phyloP scores from a whole-genome alignment of 495 filamentous ascomycete genomes.

The Podospora didyma region DNA sequence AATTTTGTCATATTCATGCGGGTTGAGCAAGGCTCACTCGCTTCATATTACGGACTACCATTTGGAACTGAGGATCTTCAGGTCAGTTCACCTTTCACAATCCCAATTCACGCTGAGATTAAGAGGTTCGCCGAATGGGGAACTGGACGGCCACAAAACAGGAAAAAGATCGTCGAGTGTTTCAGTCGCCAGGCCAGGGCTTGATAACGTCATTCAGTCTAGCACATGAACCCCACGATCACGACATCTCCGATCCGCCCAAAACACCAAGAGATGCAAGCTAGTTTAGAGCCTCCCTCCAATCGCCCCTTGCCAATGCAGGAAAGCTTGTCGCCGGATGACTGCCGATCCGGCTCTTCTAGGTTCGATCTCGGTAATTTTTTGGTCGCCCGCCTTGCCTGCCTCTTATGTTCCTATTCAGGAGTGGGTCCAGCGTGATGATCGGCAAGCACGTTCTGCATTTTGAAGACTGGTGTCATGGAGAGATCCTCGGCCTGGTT shows the following conservation, averaged over 20 bases:
- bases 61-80: not conserved
- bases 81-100: not conserved
- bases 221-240: constrained; percentile 16
- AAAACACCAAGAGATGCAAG: not conserved
- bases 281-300: not conserved
- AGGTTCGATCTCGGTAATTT: not conserved
- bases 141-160: not conserved
- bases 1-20: too few relatives aligned
- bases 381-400: not conserved
- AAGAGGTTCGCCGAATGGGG: not conserved
- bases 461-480: too few relatives aligned
- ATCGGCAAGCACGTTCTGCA: too few relatives aligned
- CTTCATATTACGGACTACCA: too few relatives aligned
- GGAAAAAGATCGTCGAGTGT: not conserved
- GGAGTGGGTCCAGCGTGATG: not conserved
- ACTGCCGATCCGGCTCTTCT: not conserved
- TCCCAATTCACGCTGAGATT: not conserved
- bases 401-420: not conserved
- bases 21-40: too few relatives aligned
- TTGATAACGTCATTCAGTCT: constrained; percentile 12
- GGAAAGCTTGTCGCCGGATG: not conserved
- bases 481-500: too few relatives aligned
- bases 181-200: constrained; percentile 11
- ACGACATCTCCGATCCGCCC: constrained; percentile 14
- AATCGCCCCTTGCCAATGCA: not conserved